Conservation (phyloP, 2,329 filamentous ascomycete genomes). For the Colletotrichum tropicicola region DNA sequence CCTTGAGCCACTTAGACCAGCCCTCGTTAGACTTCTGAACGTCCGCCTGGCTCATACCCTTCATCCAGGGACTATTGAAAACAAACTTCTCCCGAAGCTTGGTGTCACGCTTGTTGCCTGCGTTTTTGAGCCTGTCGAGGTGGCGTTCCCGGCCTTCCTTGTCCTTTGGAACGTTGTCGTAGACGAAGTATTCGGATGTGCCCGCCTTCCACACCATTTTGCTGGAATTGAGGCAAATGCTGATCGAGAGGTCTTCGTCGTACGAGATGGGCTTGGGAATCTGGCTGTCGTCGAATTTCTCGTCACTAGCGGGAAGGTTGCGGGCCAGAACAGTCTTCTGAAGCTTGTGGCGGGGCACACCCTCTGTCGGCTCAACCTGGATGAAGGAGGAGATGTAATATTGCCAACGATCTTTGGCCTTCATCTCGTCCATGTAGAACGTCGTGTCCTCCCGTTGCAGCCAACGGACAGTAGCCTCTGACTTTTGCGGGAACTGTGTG, state of each 20-base stretch:
- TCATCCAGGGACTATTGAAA: conserved; percentile 82
- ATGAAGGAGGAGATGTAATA: conserved; percentile 96
- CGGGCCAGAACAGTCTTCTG: conserved; percentile 76
- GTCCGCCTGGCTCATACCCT: conserved; percentile 80
- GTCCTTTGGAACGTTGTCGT: conserved; percentile 73
- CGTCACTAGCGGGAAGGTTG: conserved; percentile 71
- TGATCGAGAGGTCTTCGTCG: conserved; percentile 74
- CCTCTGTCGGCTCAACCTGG: conserved; percentile 88
- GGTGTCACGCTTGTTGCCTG: conserved; percentile 70
- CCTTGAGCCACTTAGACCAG: conserved; percentile 62
- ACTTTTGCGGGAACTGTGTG: conserved; percentile 70
- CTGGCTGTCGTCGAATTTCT: conserved; percentile 70
- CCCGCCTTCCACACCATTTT: conserved; percentile 80
- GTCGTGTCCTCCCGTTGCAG: conserved; percentile 76
- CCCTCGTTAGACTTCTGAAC: conserved; percentile 79
- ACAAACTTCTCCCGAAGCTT: conserved; percentile 84
- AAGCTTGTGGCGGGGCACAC: conserved; percentile 71
- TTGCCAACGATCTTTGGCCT: conserved; percentile 85
- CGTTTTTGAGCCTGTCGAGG: conserved; percentile 58
- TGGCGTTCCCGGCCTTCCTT: conserved; percentile 67
- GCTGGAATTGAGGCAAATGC: conserved; percentile 80
- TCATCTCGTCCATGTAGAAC: conserved; percentile 89
- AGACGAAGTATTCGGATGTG: conserved; percentile 77
- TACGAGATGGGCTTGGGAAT: conserved; percentile 69
- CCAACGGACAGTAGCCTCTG: conserved; percentile 77